Conservation (phyloP, 257 asterid species). For the Orobanche coerulescens region DNA sequence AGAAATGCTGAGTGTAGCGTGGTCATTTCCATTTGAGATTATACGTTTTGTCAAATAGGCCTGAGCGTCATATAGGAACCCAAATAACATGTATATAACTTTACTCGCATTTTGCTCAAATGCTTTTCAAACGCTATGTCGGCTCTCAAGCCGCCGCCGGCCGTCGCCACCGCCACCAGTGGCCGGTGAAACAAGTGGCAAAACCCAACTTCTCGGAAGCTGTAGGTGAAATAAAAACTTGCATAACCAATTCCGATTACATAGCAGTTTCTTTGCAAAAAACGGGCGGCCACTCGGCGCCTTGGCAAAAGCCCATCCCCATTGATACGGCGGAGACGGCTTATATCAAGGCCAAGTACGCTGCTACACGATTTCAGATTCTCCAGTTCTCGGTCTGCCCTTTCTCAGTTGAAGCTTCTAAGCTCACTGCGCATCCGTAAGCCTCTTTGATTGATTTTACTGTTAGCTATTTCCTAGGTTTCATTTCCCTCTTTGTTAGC, state of each 20-base stretch:
- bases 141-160: constrained; percentile 42
- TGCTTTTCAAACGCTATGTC: constrained; percentile 47
- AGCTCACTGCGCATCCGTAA: constrained; percentile 72
- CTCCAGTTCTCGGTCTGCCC: constrained; percentile 92
- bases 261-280: constrained; percentile 55
- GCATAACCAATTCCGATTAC: constrained; percentile 46
- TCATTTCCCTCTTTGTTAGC: background rate
- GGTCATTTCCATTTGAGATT: too few relatives aligned
- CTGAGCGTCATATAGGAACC: too few relatives aligned
- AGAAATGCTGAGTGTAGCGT: too few relatives aligned
- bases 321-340: constrained; percentile 67
- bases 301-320: constrained; percentile 71
- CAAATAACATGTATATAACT: too few relatives aligned
- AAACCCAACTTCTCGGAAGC: constrained; percentile 57
- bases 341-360: constrained; percentile 56
- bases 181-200: constrained; percentile 62
- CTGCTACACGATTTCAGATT: constrained; percentile 72
- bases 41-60: too few relatives aligned
- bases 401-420: constrained; percentile 53
- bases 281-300: constrained; percentile 72
- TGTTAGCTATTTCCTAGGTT: constrained; percentile 10
- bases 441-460: constrained; percentile 21
- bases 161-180: constrained; percentile 22
- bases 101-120: too few relatives aligned
- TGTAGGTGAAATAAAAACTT: constrained; percentile 35